A percentile compares a stretch with the other conserved stretches of the same genome.
phyloP scores from a whole-genome alignment of 2,329 filamentous ascomycete genomes.

The Emergomyces africanus region DNA sequence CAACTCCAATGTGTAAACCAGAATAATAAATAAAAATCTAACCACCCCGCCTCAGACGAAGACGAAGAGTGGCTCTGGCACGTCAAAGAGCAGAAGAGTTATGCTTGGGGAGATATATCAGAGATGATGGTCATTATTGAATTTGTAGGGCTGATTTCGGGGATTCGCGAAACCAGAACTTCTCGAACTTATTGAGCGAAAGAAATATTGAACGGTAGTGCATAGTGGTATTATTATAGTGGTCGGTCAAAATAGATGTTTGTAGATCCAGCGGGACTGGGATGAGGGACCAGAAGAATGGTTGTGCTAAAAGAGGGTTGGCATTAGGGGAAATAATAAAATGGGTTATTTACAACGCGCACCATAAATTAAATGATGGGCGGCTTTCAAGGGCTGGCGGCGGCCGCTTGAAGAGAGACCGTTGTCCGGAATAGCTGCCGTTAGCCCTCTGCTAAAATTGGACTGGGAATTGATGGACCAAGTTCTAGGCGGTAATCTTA shows the following conservation, averaged over 20 bases:
- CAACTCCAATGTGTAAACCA: neutral
- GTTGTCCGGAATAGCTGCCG: constrained; percentile 2
- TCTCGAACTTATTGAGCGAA: neutral
- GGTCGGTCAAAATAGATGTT: constrained; percentile 1
- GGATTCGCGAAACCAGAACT: constrained; percentile 4
- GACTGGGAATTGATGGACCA: neutral
- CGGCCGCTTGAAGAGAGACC: constrained; percentile 1
- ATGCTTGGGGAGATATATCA: neutral
- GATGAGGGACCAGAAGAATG: constrained; percentile 2
- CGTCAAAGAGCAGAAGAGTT: neutral
- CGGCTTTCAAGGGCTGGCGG: neutral
- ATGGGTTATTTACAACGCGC: neutral
- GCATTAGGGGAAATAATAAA: neutral
- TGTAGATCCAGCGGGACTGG: constrained; percentile 1
- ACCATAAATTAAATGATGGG: constrained; percentile 7
- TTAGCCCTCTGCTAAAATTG: constrained; percentile 5
- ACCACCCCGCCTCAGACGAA: neutral
- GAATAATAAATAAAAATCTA: neutral
- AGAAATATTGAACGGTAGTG: neutral
- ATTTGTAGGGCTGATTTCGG: constrained; percentile 2
- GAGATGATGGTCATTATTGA: neutral
- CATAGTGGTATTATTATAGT: constrained; percentile 5
- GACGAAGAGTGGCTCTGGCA: neutral
- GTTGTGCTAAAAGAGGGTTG: constrained; percentile 3
- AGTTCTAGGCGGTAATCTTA: constrained; percentile 4